Conservation (phyloP, 2,329 filamentous ascomycete genomes). For the Alternaria gaisen region DNA sequence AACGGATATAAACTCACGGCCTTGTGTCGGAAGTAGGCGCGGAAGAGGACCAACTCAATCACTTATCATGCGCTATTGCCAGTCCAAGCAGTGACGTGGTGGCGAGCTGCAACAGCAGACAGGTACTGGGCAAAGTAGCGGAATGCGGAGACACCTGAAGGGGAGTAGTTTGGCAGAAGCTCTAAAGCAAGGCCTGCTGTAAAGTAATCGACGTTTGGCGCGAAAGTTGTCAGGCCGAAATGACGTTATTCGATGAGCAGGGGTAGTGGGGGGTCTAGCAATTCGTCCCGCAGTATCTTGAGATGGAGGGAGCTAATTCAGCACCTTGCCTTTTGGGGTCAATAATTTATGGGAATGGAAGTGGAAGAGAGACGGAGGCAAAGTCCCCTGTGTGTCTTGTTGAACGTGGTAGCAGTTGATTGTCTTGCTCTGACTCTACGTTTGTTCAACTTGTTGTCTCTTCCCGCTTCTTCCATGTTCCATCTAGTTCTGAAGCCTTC, state of each 20-base stretch:
- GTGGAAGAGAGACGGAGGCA: not conserved
- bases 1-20: slow-evolving; percentile 23
- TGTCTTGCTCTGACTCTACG: slow-evolving; percentile 32
- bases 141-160: slow-evolving; percentile 7
- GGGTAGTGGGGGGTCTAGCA: slow-evolving; percentile 26
- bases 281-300: slow-evolving; percentile 17
- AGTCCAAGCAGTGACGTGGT: slow-evolving; percentile 24
- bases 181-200: slow-evolving; percentile 25
- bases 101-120: slow-evolving; percentile 27
- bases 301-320: slow-evolving; percentile 7
- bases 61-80: slow-evolving; percentile 38
- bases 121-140: slow-evolving; percentile 7
- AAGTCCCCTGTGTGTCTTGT: slow-evolving; percentile 18
- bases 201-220: slow-evolving; percentile 9
- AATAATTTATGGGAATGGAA: not conserved
- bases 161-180: slow-evolving; percentile 1
- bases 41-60: slow-evolving; percentile 19
- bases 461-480: slow-evolving; percentile 33
- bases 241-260: slow-evolving; percentile 41
- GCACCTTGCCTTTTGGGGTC: not conserved
- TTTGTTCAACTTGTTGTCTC: slow-evolving; percentile 30
- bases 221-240: slow-evolving; percentile 23
- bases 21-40: slow-evolving; percentile 24
- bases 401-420: slow-evolving; percentile 11
- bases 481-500: slow-evolving; percentile 32